These are phyloP conservation scores for Neonectria magnoliae DNA, from an alignment of 2,329 filamentous ascomycete species.

Conservation along the genomic window DNA sequence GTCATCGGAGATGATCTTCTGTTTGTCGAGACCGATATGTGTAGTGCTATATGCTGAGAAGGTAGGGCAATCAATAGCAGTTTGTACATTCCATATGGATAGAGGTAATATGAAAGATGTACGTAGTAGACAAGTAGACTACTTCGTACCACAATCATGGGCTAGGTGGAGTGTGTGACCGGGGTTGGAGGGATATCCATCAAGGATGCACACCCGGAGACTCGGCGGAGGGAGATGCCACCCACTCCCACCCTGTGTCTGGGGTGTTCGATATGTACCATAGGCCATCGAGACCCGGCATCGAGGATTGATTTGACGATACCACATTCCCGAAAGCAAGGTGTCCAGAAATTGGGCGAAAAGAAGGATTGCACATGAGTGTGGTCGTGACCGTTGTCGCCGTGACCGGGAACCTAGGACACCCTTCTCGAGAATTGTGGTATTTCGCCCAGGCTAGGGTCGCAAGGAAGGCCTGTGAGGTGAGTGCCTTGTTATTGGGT, in stretches of 20 bases:
- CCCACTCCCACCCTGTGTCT: constrained; percentile 4
- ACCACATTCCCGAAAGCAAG: background rate
- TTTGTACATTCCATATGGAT: background rate
- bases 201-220: constrained; percentile 16
- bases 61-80: constrained; percentile 3
- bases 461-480: background rate
- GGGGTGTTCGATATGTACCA: background rate
- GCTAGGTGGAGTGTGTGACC: constrained; percentile 6
- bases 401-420: background rate
- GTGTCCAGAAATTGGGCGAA: background rate
- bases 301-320: background rate
- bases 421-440: background rate
- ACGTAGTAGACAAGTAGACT: no score
- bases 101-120: background rate
- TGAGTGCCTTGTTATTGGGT: background rate
- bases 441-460: background rate
- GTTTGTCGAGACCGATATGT: constrained; percentile 14
- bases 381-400: background rate
- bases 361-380: background rate
- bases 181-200: constrained; percentile 15
- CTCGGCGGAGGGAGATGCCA: constrained; percentile 2
- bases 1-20: constrained; percentile 17
- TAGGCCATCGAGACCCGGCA: background rate
- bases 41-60: constrained; percentile 6
- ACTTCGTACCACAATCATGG: background rate